phyloP scores from a whole-genome alignment of 805 yeast species.

The Schwanniomyces vanrijiae region DNA sequence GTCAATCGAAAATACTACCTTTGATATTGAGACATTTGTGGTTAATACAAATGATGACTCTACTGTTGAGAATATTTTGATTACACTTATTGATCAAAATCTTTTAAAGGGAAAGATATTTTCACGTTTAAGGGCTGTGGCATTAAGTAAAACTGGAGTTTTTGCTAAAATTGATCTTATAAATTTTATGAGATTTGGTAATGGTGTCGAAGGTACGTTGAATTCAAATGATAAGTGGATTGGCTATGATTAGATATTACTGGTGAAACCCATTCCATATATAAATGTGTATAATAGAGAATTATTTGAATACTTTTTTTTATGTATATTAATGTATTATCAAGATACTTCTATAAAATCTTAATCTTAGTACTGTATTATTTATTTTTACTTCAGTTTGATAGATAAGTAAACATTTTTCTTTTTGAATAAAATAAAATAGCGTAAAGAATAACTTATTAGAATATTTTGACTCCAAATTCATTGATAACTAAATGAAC shows the following conservation, averaged over 20 bases:
- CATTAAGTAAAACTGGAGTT: constrained; percentile 43
- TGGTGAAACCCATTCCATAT: background rate
- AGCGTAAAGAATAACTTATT: too few relatives aligned
- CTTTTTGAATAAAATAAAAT: too few relatives aligned
- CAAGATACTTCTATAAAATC: background rate
- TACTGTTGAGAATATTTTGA: constrained; percentile 49
- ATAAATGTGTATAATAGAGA: background rate
- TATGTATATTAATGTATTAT: background rate
- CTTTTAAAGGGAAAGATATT: constrained; percentile 53
- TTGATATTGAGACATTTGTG: constrained; percentile 3
- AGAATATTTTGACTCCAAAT: too few relatives aligned
- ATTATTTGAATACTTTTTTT: background rate
- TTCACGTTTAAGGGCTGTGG: constrained; percentile 37
- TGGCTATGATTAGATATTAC: background rate
- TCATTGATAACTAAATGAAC: too few relatives aligned
- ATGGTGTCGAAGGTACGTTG: constrained; percentile 16
- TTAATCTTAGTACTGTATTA: too few relatives aligned
- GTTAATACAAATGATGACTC: constrained; percentile 28
- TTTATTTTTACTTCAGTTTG: too few relatives aligned
- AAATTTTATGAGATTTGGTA: constrained; percentile 23
- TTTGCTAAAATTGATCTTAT: constrained; percentile 36
- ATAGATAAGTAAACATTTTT: too few relatives aligned
- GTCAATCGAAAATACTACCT: background rate
- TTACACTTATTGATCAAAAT: constrained; percentile 53
- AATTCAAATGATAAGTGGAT: constrained; percentile 15